Evolutionary conservation across 495 filamentous ascomycete genomes (phyloP), one percentile per base, ranked within the genome.

Genomic region (Lasiosphaeria miniovina): DNA sequence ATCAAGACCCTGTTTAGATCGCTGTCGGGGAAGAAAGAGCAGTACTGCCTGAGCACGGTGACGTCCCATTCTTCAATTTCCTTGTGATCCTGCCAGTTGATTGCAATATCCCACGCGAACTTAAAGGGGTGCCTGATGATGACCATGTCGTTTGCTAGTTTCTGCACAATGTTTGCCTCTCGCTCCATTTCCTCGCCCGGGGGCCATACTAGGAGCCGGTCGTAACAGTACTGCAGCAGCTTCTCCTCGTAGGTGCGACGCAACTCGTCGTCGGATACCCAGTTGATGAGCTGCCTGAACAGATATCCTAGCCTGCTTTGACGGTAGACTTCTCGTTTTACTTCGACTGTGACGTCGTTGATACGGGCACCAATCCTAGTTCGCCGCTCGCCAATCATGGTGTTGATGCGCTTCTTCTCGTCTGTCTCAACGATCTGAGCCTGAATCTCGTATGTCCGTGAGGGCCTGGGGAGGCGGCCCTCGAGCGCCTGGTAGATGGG

Each of bases 41-140:
- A 87, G 68, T 89, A 97, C 63, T 96, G 86, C 11, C 85, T 79
- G 6, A 98, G 75, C 43, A 93, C 74, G 38, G 82, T 81, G 58
- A 82, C 79, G 66, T 98, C 93, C 79, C 87, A 88, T 33, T 92
- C 79, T 1, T 76, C 78, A 60, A 89, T 81, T 36, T 80, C 82
- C 63, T 91, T 84, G 45, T 86, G 76, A 73, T 96, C 90, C 63
- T 88, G 82, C 90, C 94, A 97, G 66, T 97, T 90, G 45, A 98
- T 79, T 35, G 87, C 83, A 61, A 96, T 88, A 57, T 87, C 86
- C 94, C 94, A 98, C 3, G 94, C 94, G 31, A 95, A 77, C 58
- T 88, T 84, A 73, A 89, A 97, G 1, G 91, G 91, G 68, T 96
- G 91, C 62, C 93, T 92, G 68, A 98, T 90, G 61, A 97, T 93